Percentiles rank a stretch among this genome's conserved stretches.
phyloP scores from a whole-genome alignment of 2,329 filamentous ascomycete species.

The Colletotrichum navitas region DNA sequence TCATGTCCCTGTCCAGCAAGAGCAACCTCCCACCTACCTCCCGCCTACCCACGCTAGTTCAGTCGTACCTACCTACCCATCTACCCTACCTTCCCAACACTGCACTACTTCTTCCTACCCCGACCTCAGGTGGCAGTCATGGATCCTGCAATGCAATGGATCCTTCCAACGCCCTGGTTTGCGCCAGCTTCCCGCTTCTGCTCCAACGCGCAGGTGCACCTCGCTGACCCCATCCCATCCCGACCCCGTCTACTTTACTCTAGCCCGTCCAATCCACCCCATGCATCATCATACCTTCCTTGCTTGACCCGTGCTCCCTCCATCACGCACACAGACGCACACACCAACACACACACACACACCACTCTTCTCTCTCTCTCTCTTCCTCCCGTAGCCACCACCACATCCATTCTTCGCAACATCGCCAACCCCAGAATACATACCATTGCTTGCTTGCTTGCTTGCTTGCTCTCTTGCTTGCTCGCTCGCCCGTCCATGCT shows the following conservation, averaged over 20 bases:
- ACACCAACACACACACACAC: too few relatives aligned
- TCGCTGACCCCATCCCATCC: background rate
- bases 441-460: constrained; percentile 6
- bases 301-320: constrained; percentile 1
- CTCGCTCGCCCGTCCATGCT: background rate
- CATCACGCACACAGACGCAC: background rate
- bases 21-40: background rate
- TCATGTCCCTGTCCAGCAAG: constrained; percentile 17
- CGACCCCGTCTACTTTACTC: background rate
- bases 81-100: too few relatives aligned
- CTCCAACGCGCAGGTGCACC: constrained; percentile 6
- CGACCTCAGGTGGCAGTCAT: constrained; percentile 34
- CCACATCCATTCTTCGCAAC: constrained; percentile 16
- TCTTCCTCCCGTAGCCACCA: background rate
- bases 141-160: constrained; percentile 17
- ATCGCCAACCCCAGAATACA: constrained; percentile 26
- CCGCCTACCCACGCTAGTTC: background rate
- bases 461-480: background rate
- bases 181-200: constrained; percentile 13
- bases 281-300: constrained; percentile 7
- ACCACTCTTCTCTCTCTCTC: background rate
- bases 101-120: constrained; percentile 13
- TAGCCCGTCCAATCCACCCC: constrained; percentile 2
- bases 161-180: constrained; percentile 21
- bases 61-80: too few relatives aligned